Percentiles rank a stretch among this genome's conserved stretches.
phyloP scores from a whole-genome alignment of 345 rosid species.

The Schrenkiella parvula region DNA sequence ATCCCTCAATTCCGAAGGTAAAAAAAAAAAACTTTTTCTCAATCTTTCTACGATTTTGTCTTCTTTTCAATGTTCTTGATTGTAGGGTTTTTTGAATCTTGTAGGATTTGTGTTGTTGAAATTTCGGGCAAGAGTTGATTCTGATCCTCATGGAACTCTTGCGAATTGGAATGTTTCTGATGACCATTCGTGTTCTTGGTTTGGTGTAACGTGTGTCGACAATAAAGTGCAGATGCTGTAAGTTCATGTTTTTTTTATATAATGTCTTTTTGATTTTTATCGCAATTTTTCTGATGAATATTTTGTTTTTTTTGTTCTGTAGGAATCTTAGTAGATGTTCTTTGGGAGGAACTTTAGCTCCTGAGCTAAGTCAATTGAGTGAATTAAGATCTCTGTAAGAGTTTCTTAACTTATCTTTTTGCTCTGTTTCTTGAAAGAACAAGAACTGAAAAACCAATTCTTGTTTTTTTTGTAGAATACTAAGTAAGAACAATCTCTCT shows the following conservation, averaged over 20 bases:
- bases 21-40: conserved; percentile 5
- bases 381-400: conserved; percentile 73
- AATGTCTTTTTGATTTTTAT: not conserved
- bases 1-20: conserved; percentile 63
- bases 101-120: conserved; percentile 68
- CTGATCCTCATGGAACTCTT: conserved; percentile 70
- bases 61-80: not conserved
- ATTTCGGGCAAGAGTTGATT: conserved; percentile 52
- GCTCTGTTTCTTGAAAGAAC: not conserved
- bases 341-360: conserved; percentile 66
- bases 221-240: conserved; percentile 77
- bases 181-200: conserved; percentile 64
- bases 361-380: conserved; percentile 65
- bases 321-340: conserved; percentile 65
- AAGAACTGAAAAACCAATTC: conserved; percentile 2
- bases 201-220: conserved; percentile 62
- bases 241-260: conserved; percentile 29
- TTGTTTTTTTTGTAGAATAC: conserved; percentile 38
- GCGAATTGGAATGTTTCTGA: conserved; percentile 56
- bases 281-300: not conserved
- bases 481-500: conserved; percentile 50
- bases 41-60: not conserved
- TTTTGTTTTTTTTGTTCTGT: not conserved
- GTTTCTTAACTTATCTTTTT: not conserved
- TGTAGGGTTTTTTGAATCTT: not conserved